Percentiles rank a stretch among this genome's conserved stretches.
These are phyloP conservation scores for Cryphonectria nitschkei DNA, from an alignment of 2,329 filamentous ascomycete genomes.

Conservation along the genomic window DNA sequence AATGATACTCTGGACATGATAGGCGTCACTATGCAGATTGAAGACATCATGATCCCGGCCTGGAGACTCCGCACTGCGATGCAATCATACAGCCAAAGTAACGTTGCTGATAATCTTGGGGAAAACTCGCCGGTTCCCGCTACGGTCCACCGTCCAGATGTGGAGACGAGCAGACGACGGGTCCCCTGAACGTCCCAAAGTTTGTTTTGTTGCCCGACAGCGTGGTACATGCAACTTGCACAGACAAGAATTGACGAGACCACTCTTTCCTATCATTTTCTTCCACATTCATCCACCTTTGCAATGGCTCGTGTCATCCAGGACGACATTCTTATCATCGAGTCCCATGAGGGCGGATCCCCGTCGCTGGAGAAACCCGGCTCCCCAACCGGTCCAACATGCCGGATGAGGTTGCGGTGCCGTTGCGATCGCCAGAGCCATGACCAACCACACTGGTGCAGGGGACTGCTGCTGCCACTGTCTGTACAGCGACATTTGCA, in stretches of 20 bases:
- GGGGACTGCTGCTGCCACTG: not conserved
- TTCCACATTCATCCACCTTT: not conserved
- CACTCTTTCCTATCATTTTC: not conserved
- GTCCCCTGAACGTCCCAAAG: not conserved
- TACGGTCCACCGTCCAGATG: not conserved
- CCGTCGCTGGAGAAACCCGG: not conserved
- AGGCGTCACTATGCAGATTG: constrained; percentile 15
- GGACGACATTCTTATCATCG: not conserved
- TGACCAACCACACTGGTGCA: not conserved
- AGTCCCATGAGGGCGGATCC: not conserved
- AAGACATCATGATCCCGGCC: constrained; percentile 10
- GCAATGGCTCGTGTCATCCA: not conserved
- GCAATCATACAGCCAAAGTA: constrained; percentile 18
- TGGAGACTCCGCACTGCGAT: constrained; percentile 17
- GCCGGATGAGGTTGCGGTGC: constrained; percentile 8
- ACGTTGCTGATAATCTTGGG: constrained; percentile 27
- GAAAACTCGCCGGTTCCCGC: not conserved
- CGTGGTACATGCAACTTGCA: not conserved
- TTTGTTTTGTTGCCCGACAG: not conserved
- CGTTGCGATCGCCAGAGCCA: not conserved
- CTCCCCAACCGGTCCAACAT: not conserved
- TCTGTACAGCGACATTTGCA: not conserved
- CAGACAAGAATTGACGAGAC: not conserved
- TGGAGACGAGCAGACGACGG: not conserved
- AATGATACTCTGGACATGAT: not conserved